Conservation (phyloP, 768 basidiomycete species). For the Mycena alexandri region DNA sequence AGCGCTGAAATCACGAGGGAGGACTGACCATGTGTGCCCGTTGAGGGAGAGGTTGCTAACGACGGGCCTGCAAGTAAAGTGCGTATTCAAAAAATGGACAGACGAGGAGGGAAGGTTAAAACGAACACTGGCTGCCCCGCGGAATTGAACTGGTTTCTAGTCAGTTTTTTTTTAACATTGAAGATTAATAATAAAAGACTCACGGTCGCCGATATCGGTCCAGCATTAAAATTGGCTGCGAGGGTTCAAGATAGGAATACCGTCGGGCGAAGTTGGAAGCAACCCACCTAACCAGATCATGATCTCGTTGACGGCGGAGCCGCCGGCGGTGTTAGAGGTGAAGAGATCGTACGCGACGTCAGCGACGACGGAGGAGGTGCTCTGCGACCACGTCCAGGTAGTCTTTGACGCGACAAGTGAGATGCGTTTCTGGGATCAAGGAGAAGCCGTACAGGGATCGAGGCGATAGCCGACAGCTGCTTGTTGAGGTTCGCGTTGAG, state of each 20-base stretch:
- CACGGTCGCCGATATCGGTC: slow-evolving; percentile 57
- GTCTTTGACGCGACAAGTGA: slow-evolving; percentile 44
- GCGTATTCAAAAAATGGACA: neutral
- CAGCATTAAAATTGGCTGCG: slow-evolving; percentile 57
- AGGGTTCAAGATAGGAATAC: too few relatives aligned
- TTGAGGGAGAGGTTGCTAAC: slow-evolving; percentile 59
- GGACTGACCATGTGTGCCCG: slow-evolving; percentile 62
- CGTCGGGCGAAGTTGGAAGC: too few relatives aligned
- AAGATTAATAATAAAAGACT: too few relatives aligned
- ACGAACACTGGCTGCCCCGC: slow-evolving; percentile 54
- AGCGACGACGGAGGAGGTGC: slow-evolving; percentile 56
- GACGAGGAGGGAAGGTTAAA: neutral
- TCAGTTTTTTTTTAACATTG: too few relatives aligned
- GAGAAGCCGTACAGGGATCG: slow-evolving; percentile 60
- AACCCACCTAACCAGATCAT: slow-evolving; percentile 69
- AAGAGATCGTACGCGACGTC: slow-evolving; percentile 76
- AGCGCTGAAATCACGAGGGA: neutral
- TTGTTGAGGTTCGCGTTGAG: slow-evolving; percentile 60
- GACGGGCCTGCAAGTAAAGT: slow-evolving; percentile 47
- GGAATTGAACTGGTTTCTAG: slow-evolving; percentile 50
- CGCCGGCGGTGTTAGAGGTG: slow-evolving; percentile 64
- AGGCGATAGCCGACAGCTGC: slow-evolving; percentile 64
- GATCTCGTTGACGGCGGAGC: slow-evolving; percentile 62
- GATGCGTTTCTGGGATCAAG: neutral
- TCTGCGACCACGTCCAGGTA: slow-evolving; percentile 69